Evolutionary conservation across 2,329 filamentous ascomycete genomes (phyloP).

Genomic region (Colletotrichum eremochloae): DNA sequence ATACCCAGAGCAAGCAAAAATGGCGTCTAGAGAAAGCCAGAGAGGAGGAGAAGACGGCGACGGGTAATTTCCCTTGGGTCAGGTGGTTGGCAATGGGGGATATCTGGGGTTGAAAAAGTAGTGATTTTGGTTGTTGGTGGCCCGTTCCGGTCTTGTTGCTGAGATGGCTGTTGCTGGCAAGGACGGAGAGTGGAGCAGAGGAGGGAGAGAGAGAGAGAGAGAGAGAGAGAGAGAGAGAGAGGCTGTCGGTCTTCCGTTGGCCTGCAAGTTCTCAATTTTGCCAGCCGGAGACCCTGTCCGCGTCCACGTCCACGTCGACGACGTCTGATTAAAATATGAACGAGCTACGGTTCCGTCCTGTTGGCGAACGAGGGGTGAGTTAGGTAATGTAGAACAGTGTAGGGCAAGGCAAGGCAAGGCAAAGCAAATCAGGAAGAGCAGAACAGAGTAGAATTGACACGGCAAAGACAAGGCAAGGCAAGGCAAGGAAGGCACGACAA

Average conservation of each 20-base stretch:
- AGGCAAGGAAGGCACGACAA: conserved; percentile 15
- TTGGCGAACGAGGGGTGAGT: not conserved
- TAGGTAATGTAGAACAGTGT: not conserved
- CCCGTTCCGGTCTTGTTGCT: conserved; percentile 39
- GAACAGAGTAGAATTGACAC: not conserved
- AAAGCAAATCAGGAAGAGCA: not conserved
- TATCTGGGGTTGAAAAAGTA: conserved; percentile 32
- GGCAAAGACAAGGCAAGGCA: not conserved
- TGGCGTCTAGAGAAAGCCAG: not conserved
- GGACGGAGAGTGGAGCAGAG: not conserved
- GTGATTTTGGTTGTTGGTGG: conserved; percentile 18
- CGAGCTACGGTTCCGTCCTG: not conserved
- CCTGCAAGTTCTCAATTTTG: conserved; percentile 22
- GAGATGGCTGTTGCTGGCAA: conserved; percentile 16
- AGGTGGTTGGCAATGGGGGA: not conserved
- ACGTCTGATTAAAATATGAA: not conserved
- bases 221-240: not conserved
- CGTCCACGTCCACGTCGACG: conserved; percentile 7
- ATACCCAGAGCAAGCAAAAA: conserved; percentile 13
- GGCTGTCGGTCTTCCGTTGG: conserved; percentile 1
- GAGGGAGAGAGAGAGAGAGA: not conserved
- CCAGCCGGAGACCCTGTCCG: conserved; percentile 19
- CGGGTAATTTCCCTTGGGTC: conserved; percentile 27
- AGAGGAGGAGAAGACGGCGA: conserved; percentile 18
- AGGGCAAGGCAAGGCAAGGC: not conserved